These are phyloP conservation scores for Coemansia sp. DNA, from an alignment of 192 early-diverging fungal genomes.

Conservation along the genomic window DNA sequence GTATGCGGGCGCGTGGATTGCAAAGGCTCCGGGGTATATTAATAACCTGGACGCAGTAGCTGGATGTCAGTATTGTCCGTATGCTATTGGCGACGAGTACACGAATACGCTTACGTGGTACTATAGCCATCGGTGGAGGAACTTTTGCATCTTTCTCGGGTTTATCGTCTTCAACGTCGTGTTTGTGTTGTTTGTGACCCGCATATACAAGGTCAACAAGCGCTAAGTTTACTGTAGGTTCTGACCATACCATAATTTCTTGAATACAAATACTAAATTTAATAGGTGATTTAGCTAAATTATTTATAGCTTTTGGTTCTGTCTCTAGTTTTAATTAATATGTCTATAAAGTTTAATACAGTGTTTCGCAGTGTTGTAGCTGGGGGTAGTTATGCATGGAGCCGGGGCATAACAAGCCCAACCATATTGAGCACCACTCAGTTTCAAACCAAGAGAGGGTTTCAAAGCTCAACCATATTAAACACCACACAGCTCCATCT, in stretches of 20 bases:
- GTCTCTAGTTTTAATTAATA: too few species aligned
- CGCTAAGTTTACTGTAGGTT: slow-evolving; percentile 15
- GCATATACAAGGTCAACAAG: slow-evolving; percentile 51
- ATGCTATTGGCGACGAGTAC: slow-evolving; percentile 60
- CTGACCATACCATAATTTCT: too few species aligned
- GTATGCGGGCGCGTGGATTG: slow-evolving; percentile 60
- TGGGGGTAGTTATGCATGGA: too few species aligned
- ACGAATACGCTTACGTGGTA: slow-evolving; percentile 55
- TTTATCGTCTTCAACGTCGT: slow-evolving; percentile 64
- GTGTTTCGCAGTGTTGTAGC: too few species aligned
- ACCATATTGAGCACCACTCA: too few species aligned
- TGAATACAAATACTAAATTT: too few species aligned
- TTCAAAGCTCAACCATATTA: too few species aligned
- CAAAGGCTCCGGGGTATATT: slow-evolving; percentile 61
- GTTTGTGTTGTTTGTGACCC: slow-evolving; percentile 42
- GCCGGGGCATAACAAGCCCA: too few species aligned
- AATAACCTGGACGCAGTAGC: slow-evolving; percentile 53
- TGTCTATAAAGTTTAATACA: too few species aligned
- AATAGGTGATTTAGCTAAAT: too few species aligned
- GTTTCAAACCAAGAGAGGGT: too few species aligned
- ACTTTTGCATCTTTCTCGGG: slow-evolving; percentile 64
- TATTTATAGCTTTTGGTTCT: too few species aligned
- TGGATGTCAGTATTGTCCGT: slow-evolving; percentile 66
- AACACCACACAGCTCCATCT: not conserved
- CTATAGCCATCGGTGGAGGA: slow-evolving; percentile 65